Evolutionary conservation across 2,329 filamentous ascomycete genomes (phyloP).

Genomic region (Clonostachys byssicola): DNA sequence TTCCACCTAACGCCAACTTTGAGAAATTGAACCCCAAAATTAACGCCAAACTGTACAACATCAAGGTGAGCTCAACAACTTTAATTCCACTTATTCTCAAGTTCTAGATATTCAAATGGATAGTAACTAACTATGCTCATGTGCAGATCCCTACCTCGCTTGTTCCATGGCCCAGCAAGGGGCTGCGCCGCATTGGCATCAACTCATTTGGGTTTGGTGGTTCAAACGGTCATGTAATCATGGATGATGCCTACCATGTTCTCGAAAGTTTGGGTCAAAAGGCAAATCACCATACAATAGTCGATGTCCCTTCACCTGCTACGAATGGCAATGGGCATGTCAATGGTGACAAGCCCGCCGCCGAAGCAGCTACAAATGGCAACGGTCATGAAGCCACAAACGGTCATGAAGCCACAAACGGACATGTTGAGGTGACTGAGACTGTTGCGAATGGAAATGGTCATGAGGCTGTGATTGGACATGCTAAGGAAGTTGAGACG

Average conservation of each 20-base stretch:
- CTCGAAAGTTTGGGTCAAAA: conserved; percentile 1
- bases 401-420: not conserved
- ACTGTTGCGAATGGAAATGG: conserved; percentile 6
- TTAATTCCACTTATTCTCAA: not conserved
- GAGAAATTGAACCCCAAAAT: conserved; percentile 7
- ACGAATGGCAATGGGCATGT: conserved; percentile 29
- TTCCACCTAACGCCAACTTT: conserved; percentile 19
- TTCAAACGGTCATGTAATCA: conserved; percentile 22
- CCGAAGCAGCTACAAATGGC: not conserved
- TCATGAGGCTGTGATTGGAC: not conserved
- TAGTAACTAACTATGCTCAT: no score
- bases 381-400: not conserved
- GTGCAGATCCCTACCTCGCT: no score
- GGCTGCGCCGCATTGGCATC: conserved; percentile 12
- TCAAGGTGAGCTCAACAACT: not conserved
- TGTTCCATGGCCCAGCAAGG: conserved; percentile 33
- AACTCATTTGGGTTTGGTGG: conserved; percentile 29
- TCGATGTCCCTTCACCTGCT: conserved; percentile 16
- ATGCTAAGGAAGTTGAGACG: not conserved
- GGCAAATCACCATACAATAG: not conserved
- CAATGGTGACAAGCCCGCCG: conserved; percentile 16
- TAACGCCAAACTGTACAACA: not conserved
- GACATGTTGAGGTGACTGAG: conserved; percentile 4
- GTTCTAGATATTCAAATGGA: not conserved
- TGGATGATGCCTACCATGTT: conserved; percentile 9